Evolutionary conservation across 225 moss, liverwort and hornwort genomes (phyloP), one percentile per base, ranked within the genome.

Genomic region (Antitrichia curtipendula): DNA sequence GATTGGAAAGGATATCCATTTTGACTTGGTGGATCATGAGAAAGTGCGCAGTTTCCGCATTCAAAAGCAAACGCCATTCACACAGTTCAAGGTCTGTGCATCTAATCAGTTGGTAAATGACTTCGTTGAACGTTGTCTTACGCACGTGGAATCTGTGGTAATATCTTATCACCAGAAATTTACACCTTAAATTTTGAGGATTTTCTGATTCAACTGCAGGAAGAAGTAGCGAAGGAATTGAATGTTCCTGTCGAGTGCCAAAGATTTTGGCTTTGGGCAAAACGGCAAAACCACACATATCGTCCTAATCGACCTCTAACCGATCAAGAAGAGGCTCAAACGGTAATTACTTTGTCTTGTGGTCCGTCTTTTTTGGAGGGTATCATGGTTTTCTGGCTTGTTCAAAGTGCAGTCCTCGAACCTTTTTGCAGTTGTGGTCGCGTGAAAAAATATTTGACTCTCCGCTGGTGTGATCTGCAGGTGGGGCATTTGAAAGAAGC

Each of bases 231-330:
- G 16, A 97, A 91, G 88, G 97, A 99, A 81, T 92, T 99, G 74
- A 94, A 94, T 61, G 95, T 99, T 47, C 97, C 99, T 87, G 93
- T 99, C 24, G 84, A 88, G 88, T 96, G 94, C 84, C 99, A 99
- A 91, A 94, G 99, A 85, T 99, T 96, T 87, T 99, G 99, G 99
- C 93, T 99, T 27, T 99, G 99, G 99, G 99, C 99, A 13, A 99
- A 99, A 88, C 96, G 99, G 81, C 99, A 99, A 81, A 99, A 99
- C 87, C 99, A 99, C 88, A 99, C 99, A 2, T 99, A 99, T 91
- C 95, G 99, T 66, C 99, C 99, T 25, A 99, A 99, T 74, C 92
- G 97, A 81, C 99, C 97, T 82, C 90, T 99, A 74, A 97, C 93
- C 65, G 97, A 99, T 86, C 97, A 96, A 91, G 99, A 99, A 89